Base-by-base conservation (phyloP, 768 basidiomycete genomes). In the Cytidiella melzeri region DNA sequence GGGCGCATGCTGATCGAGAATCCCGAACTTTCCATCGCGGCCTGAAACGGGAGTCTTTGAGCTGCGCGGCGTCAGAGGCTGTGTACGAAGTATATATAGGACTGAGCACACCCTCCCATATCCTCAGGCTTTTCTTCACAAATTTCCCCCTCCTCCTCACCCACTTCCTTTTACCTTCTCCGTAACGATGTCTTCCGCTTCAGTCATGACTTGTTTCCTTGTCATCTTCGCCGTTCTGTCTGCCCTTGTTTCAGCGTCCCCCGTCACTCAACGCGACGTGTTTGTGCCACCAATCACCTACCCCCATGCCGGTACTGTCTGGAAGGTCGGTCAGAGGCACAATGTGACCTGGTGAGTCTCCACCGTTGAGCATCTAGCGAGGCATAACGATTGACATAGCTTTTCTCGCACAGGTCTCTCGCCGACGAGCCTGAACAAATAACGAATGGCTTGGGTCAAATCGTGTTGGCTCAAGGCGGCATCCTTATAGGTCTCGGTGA, bases 271-370 rank as follows among this genome's bases (percentile, higher is more conserved):
- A 47, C 69, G 77, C 50, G 75, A 77, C 50, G 76, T 77, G 28
- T 74, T 70, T 21, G 64, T 60, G 34, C 79, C 79, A 1, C 76
- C 73, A 4, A 66, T 79, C 54, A 70, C 68, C 37, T 71, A 63
- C 51, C 77, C 79, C 13, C 64, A 60, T 9, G 59, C 64, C 0
- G 56, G 55, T 10, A 68, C 72, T 4, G 63, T 74, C 24, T 79
- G 77, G 79, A 58, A 60, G 23, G 65, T 73, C 11, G 74, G 75
- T 4, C 50, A 71, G 45, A 64, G 53, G 1, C 61, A 75, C 45
- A 76, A 69, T 7, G 77, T 80, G 18, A 77, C 75, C 18, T 80
- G 78, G 77, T 73, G 56, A n/a, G 67, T 53, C 10, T 4, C n/a
- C 18, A 37, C 21, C 5, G 13, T 9, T 7, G 20, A 43, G 26